Evolutionary conservation across 225 moss, liverwort and hornwort genomes (phyloP), one percentile per base, ranked within the genome.

Genomic region (Polytrichum commune): DNA sequence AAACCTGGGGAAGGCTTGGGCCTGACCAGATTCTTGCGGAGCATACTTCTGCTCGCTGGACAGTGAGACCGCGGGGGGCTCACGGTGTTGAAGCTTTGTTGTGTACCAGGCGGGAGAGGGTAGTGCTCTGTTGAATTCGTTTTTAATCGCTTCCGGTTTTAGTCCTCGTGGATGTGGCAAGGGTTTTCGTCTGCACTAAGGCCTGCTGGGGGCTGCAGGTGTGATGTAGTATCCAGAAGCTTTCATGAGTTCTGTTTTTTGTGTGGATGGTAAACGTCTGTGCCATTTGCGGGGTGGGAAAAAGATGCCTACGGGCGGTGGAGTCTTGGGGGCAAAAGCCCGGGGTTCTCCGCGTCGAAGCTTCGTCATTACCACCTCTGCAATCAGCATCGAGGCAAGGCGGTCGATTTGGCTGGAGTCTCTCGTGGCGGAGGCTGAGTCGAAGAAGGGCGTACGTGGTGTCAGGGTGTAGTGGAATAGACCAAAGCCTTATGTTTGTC

Each of bases 211-310:
- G 22, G 62, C 71, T 80, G 77, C 76, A 10, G 78, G 80, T 67
- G 58, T 63, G 81, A 78, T 70, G 79, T 82, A 74, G 29, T 79
- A 70, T 82, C 67, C 83, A 79, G 82, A 83, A 80, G 77, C 78
- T 83, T 78, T 78, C 67, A 78, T 65, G 78, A 75, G 78, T 76
- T 87, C 83, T 84, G 81, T 80, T 78, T 87, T 70, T 83, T 78
- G 73, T 86, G 82, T 86, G 75, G 77, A 82, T 73, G 83, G 80
- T 73, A 69, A 76, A 68, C 67, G 61, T 71, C 69, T 69, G 28
- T 72, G 27, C 26, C 67, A 60, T 30, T 71, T 55, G 55, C 60
- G 73, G 76, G 65, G 23, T 32, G 70, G 63, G 53, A 57, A 64
- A 33, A 63, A 70, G 67, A 67, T 33, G 61, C 38, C 65, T 22